Percentiles rank a stretch among this genome's conserved stretches.
Conservation (phyloP, 2,329 filamentous ascomycete species). For the Aspergillus felis region DNA sequence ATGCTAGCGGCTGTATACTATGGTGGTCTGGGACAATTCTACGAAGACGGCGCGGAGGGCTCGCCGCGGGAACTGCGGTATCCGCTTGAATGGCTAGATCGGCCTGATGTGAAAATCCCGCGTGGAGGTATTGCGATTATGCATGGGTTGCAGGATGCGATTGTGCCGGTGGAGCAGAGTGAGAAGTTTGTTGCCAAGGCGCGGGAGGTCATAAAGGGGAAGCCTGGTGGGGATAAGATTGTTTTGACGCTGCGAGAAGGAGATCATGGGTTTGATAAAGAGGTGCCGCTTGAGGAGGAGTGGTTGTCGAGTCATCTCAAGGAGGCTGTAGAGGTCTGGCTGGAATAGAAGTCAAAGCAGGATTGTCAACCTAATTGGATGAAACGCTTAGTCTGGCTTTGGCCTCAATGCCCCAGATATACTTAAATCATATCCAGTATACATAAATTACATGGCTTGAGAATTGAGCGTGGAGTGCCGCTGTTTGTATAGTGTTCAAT, state of each 20-base stretch:
- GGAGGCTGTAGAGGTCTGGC: conserved; percentile 24
- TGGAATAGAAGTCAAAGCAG: conserved; percentile 5
- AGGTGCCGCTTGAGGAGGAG: conserved; percentile 16
- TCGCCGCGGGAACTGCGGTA: conserved; percentile 15
- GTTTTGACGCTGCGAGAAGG: conserved; percentile 26
- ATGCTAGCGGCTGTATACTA: conserved; percentile 17
- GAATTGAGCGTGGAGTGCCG: no score
- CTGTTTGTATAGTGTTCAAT: no score
- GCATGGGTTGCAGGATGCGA: conserved; percentile 31
- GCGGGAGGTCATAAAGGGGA: conserved; percentile 19
- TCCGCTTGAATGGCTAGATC: conserved; percentile 29
- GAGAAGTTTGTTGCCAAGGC: conserved; percentile 26
- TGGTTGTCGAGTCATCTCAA: conserved; percentile 29
- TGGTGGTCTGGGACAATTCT: conserved; percentile 14
- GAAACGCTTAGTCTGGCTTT: no score
- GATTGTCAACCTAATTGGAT: no score
- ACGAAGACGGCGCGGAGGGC: conserved; percentile 15
- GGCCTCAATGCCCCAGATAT: no score
- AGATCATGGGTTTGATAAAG: conserved; percentile 36
- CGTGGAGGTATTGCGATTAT: conserved; percentile 30
- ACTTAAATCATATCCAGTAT: no score
- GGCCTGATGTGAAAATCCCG: conserved; percentile 20
- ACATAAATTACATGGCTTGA: no score
- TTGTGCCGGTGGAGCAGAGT: conserved; percentile 26
- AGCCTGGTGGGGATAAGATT: conserved; percentile 20